These are phyloP conservation scores for Sungouiella blattae DNA, from an alignment of 805 yeast genomes.

Conservation along the genomic window DNA sequence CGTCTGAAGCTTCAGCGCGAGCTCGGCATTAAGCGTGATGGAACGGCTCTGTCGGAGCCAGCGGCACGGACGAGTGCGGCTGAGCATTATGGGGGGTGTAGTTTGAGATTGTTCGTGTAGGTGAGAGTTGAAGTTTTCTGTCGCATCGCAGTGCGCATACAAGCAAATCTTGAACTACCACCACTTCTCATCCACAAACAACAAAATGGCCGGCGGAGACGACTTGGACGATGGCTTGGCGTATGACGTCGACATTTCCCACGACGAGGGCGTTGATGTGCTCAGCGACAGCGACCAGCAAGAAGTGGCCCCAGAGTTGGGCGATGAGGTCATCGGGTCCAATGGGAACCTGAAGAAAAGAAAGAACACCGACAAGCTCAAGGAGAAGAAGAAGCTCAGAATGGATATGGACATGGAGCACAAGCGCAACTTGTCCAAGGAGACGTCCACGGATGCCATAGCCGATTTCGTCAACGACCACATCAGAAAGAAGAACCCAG, in stretches of 20 bases:
- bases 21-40: conserved; percentile 34
- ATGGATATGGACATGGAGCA: conserved; percentile 61
- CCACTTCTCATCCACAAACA: no score
- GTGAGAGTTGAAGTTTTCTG: no score
- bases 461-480: conserved; percentile 64
- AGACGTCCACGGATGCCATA: conserved; percentile 52
- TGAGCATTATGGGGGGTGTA: not conserved
- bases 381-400: conserved; percentile 61
- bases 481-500: conserved; percentile 57
- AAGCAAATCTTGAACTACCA: no score
- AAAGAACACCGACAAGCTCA: conserved; percentile 42
- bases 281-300: conserved; percentile 4
- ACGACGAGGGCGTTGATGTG: conserved; percentile 7
- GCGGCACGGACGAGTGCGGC: not conserved
- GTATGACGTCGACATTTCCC: conserved; percentile 47
- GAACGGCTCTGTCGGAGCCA: conserved; percentile 1
- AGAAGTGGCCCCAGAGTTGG: conserved; percentile 9
- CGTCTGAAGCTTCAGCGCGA: conserved; percentile 23
- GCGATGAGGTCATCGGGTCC: conserved; percentile 7
- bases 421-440: conserved; percentile 53
- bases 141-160: no score
- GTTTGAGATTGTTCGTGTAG: no score
- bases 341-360: conserved; percentile 22
- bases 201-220: conserved; percentile 37
- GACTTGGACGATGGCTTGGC: conserved; percentile 78